Evolutionary conservation across 1,284 basidiomycete species (phyloP).

Genomic region (Phellinidium pouzarii): DNA sequence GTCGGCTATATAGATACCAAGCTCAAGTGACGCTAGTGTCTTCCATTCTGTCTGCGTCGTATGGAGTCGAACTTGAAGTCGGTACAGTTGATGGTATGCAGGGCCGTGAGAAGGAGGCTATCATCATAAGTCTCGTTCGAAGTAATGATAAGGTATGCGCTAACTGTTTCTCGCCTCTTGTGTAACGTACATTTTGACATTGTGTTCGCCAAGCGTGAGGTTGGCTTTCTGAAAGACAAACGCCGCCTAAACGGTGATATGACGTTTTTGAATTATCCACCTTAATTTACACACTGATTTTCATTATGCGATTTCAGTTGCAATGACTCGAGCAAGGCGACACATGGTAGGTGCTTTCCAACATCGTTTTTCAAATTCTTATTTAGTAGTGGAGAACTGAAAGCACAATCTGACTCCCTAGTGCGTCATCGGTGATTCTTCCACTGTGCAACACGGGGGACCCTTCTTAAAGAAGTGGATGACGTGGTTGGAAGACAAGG

Average conservation of each 20-base stretch:
- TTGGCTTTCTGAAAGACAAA: constrained; percentile 90
- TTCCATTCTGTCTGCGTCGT: constrained; percentile 58
- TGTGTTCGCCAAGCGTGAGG: constrained; percentile 53
- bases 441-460: constrained; percentile 79
- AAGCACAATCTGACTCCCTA: constrained; percentile 27
- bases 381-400: too few relatives aligned
- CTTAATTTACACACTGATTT: constrained; percentile 6
- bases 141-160: constrained; percentile 69
- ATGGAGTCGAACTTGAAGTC: constrained; percentile 74
- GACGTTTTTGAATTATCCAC: background rate
- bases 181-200: background rate
- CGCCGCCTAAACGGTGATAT: constrained; percentile 75
- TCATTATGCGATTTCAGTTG: constrained; percentile 42
- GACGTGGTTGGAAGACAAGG: constrained; percentile 81
- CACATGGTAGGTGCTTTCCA: constrained; percentile 57
- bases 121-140: constrained; percentile 83
- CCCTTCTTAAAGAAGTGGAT: constrained; percentile 85
- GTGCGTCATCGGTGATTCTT: constrained; percentile 89
- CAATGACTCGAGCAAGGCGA: constrained; percentile 90
- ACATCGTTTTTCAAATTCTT: background rate
- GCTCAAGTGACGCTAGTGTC: constrained; percentile 83
- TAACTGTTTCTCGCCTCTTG: background rate
- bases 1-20: constrained; percentile 65
- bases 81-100: constrained; percentile 93
- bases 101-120: constrained; percentile 86